Evolutionary conservation across 768 basidiomycete species (phyloP).

Genomic region (Podaxis sp.): DNA sequence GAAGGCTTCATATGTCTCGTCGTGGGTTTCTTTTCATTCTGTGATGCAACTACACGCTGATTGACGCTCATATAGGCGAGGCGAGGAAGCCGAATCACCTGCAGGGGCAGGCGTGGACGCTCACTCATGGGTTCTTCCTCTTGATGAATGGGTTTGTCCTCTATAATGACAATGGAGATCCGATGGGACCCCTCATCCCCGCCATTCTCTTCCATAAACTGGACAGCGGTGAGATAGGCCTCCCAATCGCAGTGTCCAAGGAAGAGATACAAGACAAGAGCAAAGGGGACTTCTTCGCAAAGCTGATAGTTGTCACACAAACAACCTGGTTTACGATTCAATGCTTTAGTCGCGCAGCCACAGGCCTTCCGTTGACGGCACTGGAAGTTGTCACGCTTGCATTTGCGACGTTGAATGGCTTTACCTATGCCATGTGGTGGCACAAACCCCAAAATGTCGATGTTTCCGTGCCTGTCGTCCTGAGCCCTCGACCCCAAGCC

Average conservation of each 20-base stretch:
- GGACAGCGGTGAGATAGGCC: neutral
- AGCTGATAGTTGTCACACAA: conserved; percentile 30
- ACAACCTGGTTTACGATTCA: conserved; percentile 32
- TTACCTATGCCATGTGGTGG: conserved; percentile 34
- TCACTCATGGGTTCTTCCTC: conserved; percentile 16
- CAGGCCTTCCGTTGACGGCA: conserved; percentile 27
- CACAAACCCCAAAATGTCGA: conserved; percentile 28
- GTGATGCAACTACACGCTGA: too few relatives aligned
- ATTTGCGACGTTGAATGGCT: conserved; percentile 26
- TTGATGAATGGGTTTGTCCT: conserved; percentile 11
- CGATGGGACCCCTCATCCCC: conserved; percentile 1
- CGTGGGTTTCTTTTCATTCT: neutral
- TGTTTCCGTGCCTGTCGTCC: conserved; percentile 1
- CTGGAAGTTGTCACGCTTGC: conserved; percentile 34
- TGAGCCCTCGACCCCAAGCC: neutral
- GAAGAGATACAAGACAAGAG: conserved; percentile 30
- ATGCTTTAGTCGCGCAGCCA: conserved; percentile 23
- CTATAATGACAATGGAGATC: neutral
- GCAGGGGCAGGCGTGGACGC: conserved; percentile 6
- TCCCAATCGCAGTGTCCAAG: conserved; percentile 2
- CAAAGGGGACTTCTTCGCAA: conserved; percentile 31
- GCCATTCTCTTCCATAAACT: neutral
- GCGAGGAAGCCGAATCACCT: neutral
- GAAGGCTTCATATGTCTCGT: neutral
- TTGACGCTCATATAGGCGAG: neutral